Base-by-base conservation (phyloP, 495 filamentous ascomycete species). In the Hypoxylon perforatum region DNA sequence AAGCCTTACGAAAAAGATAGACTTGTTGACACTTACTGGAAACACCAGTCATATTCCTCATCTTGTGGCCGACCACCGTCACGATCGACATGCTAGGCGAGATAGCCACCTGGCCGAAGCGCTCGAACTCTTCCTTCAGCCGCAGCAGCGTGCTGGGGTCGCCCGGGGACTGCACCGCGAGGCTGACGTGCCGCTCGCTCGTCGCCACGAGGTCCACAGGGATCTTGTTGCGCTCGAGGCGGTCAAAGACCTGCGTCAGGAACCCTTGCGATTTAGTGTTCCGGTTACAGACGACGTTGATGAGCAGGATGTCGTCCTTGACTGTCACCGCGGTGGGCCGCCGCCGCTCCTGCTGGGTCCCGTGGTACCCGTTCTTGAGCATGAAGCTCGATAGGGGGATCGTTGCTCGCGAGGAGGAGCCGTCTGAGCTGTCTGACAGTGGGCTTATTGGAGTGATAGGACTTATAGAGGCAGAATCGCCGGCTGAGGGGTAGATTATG, bases 1-100 rank as follows among this genome's bases (percentile, higher is more conserved):
- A n/a, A n/a, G n/a, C n/a, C n/a, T n/a, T n/a, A n/a, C n/a, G n/a
- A n/a, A n/a, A n/a, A n/a, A n/a, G n/a, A n/a, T n/a, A n/a, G n/a
- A n/a, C n/a, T n/a, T n/a, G 35, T 36, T 53, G 35, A 19, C 10
- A 54, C 73, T 64, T 67, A 77, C 75, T 73, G 36, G 76, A 71
- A 23, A 80, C 71, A 12, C 77, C 77, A 15, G 75, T 72, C 69
- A 77, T 77, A 49, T 76, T 80, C 39, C 73, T 63, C 77, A 80
- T 80, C 54, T 77, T 80, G 52, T 78, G 74, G 19, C 77, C 77
- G 30, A 80, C 71, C 12, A 80, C 72, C 5, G 77, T 76, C 25
- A 80, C 73, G 50, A 80, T 80, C 8, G 73, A 70, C 76, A 80
- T 77, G 38, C 74, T 57, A 2, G 63, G 57, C 7, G 70, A 58